phyloP scores from a whole-genome alignment of 106 monocot species.

The Allium fistulosum region DNA sequence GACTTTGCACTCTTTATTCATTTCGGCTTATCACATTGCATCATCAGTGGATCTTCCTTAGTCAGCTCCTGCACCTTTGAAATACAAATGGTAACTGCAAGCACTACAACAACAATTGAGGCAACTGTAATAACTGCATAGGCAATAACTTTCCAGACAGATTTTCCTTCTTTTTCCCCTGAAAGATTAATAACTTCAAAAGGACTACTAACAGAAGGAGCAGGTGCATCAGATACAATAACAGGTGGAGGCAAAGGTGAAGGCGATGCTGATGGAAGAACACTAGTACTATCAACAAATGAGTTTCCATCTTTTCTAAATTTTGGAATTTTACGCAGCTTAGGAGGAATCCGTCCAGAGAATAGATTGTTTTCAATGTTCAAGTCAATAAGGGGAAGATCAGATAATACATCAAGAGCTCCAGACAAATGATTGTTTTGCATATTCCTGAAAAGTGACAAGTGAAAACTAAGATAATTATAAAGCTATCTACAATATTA shows the following conservation, averaged over 20 bases:
- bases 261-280: conserved; percentile 37
- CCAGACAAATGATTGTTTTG: conserved; percentile 84
- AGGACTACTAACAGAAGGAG: conserved; percentile 11
- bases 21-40: conserved; percentile 1
- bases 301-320: conserved; percentile 89
- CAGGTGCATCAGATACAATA: conserved; percentile 11
- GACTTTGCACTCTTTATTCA: conserved; percentile 4
- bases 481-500: no score
- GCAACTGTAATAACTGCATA: conserved; percentile 30
- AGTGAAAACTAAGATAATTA: conserved; percentile 1
- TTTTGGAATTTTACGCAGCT: conserved; percentile 66
- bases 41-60: background rate
- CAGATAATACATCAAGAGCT: conserved; percentile 65
- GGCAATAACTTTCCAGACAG: conserved; percentile 23
- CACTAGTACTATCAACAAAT: conserved; percentile 39
- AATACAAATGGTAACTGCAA: conserved; percentile 29
- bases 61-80: conserved; percentile 20
- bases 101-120: conserved; percentile 25
- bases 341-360: conserved; percentile 74
- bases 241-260: conserved; percentile 10
- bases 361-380: conserved; percentile 91
- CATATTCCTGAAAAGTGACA: conserved; percentile 51
- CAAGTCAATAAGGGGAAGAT: conserved; percentile 81
- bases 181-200: background rate
- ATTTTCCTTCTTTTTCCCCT: conserved; percentile 21